Evolutionary conservation across 257 asterid genomes (phyloP).

Genomic region (Capsicum chinense): DNA sequence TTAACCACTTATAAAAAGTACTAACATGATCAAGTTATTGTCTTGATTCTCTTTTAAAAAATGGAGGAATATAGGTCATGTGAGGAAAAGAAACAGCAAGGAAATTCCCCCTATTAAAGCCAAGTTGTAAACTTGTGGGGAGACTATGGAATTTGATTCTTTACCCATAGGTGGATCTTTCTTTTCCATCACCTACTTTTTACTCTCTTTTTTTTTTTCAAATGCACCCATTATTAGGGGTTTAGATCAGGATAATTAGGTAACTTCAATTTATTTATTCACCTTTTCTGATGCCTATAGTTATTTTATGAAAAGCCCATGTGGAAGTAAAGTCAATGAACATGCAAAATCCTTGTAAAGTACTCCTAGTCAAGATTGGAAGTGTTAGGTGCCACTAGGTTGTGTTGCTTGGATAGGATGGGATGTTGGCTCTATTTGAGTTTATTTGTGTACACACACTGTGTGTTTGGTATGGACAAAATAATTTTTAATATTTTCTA

Average conservation of each 20-base stretch:
- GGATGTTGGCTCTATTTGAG: background rate
- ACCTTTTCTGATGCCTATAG: constrained; percentile 11
- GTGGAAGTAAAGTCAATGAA: constrained; percentile 59
- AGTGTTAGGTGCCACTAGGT: constrained; percentile 33
- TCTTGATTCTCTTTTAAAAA: background rate
- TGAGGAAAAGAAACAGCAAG: constrained; percentile 48
- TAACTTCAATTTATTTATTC: background rate
- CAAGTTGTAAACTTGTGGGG: constrained; percentile 30
- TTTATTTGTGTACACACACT: background rate
- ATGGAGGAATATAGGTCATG: background rate
- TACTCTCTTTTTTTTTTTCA: background rate
- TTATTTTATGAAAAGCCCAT: constrained; percentile 57
- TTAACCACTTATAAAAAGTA: constrained; percentile 15
- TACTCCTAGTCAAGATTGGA: constrained; percentile 45
- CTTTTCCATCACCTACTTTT: constrained; percentile 9
- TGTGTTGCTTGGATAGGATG: background rate
- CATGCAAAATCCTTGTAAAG: constrained; percentile 60
- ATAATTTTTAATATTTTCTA: too few species aligned
- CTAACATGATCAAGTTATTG: constrained; percentile 17
- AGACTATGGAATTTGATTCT: constrained; percentile 46
- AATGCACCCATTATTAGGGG: constrained; percentile 20
- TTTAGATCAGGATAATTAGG: constrained; percentile 21
- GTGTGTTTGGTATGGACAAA: too few species aligned
- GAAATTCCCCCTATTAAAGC: constrained; percentile 46
- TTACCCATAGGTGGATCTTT: constrained; percentile 39